Evolutionary conservation across 176 grass and related monocot genomes (phyloP), one percentile per base, ranked within the genome.

Genomic region (Leersia perrieri): DNA sequence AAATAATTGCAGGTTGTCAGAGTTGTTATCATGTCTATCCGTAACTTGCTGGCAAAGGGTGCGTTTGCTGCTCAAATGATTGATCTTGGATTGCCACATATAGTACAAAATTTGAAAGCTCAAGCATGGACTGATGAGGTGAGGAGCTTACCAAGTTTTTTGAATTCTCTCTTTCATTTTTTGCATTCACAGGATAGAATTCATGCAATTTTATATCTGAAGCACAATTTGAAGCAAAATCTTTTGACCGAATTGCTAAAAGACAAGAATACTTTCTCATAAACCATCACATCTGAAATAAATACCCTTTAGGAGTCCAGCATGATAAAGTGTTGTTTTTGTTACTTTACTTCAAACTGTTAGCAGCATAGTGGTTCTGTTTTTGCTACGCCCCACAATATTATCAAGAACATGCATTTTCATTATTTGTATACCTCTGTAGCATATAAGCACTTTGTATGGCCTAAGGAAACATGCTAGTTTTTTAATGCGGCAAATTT

Each of bases 51-150:
- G 47, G 75, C 84, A 60, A 95, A 93, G 73, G 87, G 86, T 23
- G 88, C 90, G 77, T 99, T 95, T 91, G 92, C 89, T 51, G 92
- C 90, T 23, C 96, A 99, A 89, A 93, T 99, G 96, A 95, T 99
- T 44, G 92, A 99, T 85, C 90, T 99, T 70, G 90, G 96, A 61
- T 88, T 99, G 84, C 92, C 90, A 0, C 93, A 95, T 69, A 90
- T 93, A 82, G 89, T 95, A 35, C 96, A 99, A 60, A 95, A 84
- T 80, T 85, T 99, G 76, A 99, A 99, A 91, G 90, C 89, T 82
- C 96, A 99, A 76, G 93, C 93, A 84, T 99, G 96, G 96, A 91
- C 82, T 77, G 96, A 99, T 88, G 96, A 99, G 96, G 96, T 95
- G 79, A 85, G 64, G 40, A 61, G 74, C 18, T 62, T 82, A n/a